Evolutionary conservation across 2,329 filamentous ascomycete genomes (phyloP).

Genomic region (Aphanocladium album): DNA sequence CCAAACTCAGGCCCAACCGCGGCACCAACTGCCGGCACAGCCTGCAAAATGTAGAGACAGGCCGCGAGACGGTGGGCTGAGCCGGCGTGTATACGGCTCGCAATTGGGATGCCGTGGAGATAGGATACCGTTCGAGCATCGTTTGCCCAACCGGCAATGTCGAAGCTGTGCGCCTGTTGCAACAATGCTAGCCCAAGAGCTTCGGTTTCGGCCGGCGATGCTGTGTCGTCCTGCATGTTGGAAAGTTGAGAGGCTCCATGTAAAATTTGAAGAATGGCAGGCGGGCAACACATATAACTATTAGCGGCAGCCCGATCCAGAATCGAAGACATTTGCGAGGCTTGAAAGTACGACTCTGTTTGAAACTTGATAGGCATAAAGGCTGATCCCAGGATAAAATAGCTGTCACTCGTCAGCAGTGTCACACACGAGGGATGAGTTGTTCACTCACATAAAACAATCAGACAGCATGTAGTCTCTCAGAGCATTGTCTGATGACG

Average conservation of each 20-base stretch:
- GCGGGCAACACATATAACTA: slow-evolving; percentile 44
- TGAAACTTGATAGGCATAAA: slow-evolving; percentile 33
- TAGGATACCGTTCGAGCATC: slow-evolving; percentile 30
- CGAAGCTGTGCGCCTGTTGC: slow-evolving; percentile 33
- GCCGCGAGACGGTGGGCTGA: slow-evolving; percentile 39
- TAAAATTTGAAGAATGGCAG: slow-evolving; percentile 39
- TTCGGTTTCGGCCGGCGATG: slow-evolving; percentile 24
- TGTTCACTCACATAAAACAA: slow-evolving; percentile 37
- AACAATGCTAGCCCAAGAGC: slow-evolving; percentile 30
- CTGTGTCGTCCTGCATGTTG: slow-evolving; percentile 22
- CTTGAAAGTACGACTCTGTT: slow-evolving; percentile 30
- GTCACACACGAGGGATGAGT: not conserved
- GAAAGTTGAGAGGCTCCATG: slow-evolving; percentile 38
- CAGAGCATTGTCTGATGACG: slow-evolving; percentile 30
- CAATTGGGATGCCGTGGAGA: slow-evolving; percentile 28
- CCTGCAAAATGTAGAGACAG: slow-evolving; percentile 43
- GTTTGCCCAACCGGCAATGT: slow-evolving; percentile 37
- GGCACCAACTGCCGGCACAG: slow-evolving; percentile 26
- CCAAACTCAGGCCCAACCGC: slow-evolving; percentile 24
- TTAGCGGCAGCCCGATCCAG: slow-evolving; percentile 37
- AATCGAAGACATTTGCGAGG: slow-evolving; percentile 32
- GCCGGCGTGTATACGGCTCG: slow-evolving; percentile 36
- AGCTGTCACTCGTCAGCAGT: slow-evolving; percentile 24
- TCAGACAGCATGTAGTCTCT: slow-evolving; percentile 44
- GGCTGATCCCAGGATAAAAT: slow-evolving; percentile 42